Percentiles rank a stretch among this genome's conserved stretches.
Evolutionary conservation across 2,329 filamentous ascomycete genomes (phyloP).

Genomic region (Tolypocladium amazonense): DNA sequence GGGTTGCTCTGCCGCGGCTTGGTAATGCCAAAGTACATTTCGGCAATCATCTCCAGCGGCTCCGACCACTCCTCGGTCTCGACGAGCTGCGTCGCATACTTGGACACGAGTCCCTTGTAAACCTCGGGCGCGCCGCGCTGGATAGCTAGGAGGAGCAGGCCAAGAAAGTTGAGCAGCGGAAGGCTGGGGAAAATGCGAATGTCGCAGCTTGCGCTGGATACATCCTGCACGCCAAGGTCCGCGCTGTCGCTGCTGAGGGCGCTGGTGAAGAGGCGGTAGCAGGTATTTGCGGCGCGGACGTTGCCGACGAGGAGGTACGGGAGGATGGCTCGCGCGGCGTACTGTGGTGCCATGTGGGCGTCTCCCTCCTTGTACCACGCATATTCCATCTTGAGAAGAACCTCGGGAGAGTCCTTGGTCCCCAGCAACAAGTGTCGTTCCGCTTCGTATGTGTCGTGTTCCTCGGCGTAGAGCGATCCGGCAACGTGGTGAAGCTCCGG

Average conservation of each 20-base stretch:
- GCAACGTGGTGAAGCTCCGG: conserved; percentile 90
- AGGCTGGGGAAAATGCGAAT: conserved; percentile 78
- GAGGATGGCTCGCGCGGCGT: conserved; percentile 76
- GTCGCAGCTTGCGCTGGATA: conserved; percentile 64
- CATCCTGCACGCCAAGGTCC: conserved; percentile 64
- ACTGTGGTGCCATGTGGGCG: conserved; percentile 75
- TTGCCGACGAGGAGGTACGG: conserved; percentile 89
- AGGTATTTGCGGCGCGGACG: conserved; percentile 75
- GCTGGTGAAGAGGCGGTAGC: conserved; percentile 54
- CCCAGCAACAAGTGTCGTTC: conserved; percentile 84
- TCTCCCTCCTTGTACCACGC: conserved; percentile 88
- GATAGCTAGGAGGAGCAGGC: conserved; percentile 70
- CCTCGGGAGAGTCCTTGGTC: conserved; percentile 75
- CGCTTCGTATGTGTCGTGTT: conserved; percentile 86
- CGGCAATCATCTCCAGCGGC: conserved; percentile 74
- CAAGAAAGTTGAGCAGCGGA: conserved; percentile 92
- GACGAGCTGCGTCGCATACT: conserved; percentile 70
- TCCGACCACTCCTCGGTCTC: conserved; percentile 74
- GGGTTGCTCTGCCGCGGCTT: conserved; percentile 85
- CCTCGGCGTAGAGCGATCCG: conserved; percentile 81
- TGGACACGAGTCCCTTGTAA: conserved; percentile 70
- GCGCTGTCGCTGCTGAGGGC: conserved; percentile 29
- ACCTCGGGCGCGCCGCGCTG: conserved; percentile 70
- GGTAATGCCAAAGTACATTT: conserved; percentile 94
- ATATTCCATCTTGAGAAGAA: conserved; percentile 77